Conservation (phyloP, 75 land plant genomes). For the Adiantum capillusveneris region DNA sequence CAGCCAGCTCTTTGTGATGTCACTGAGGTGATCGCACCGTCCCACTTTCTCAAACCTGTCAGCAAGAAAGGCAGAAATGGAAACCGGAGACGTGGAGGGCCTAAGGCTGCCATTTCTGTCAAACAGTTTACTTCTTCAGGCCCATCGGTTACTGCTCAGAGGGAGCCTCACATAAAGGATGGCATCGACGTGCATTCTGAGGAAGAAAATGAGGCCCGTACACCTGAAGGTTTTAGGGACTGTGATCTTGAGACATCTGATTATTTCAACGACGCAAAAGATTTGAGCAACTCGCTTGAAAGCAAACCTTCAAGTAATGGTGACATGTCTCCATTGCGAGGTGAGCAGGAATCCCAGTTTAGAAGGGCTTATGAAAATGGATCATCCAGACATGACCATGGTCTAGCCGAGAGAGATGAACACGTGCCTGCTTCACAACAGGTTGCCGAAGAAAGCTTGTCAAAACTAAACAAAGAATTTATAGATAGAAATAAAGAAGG, state of each 20-base stretch:
- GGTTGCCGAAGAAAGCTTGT: too few species aligned
- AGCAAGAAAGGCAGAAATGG: neutral
- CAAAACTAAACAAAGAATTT: too few species aligned
- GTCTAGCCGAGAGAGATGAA: too few species aligned
- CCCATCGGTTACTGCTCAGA: neutral
- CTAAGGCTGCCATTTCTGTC: neutral
- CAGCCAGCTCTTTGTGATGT: neutral
- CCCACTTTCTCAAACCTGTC: neutral
- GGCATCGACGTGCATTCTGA: neutral
- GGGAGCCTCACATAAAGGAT: neutral
- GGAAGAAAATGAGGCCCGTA: slow-evolving; percentile 9
- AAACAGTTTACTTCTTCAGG: neutral
- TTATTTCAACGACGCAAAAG: slow-evolving; percentile 10
- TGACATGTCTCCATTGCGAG: neutral
- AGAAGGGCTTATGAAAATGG: neutral
- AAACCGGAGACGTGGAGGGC: neutral
- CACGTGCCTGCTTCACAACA: too few species aligned
- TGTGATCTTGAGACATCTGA: slow-evolving; percentile 18
- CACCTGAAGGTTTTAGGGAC: slow-evolving; percentile 15
- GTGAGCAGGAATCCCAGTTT: neutral
- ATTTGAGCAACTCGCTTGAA: neutral
- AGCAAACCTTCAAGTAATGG: neutral
- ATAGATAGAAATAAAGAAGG: too few species aligned
- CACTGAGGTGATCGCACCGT: neutral
- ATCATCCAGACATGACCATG: too few species aligned